Evolutionary conservation across 345 rosid genomes (phyloP).

Genomic region (Sisymbrium altissimum): DNA sequence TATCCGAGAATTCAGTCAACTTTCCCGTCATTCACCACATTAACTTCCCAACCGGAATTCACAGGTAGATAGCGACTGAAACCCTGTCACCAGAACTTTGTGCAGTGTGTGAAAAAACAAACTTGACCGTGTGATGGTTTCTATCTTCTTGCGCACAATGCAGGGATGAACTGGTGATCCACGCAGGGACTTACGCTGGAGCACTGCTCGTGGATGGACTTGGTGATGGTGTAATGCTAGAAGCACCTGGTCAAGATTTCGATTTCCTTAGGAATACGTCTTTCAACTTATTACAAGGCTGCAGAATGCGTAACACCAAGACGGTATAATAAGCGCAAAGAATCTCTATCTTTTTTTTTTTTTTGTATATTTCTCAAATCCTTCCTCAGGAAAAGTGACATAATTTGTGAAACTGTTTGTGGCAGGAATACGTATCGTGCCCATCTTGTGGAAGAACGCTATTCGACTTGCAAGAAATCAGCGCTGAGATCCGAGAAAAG

Average conservation of each 20-base stretch:
- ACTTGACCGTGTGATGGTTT: slow-evolving; percentile 12
- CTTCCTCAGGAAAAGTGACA: background rate
- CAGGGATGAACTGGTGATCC: slow-evolving; percentile 93
- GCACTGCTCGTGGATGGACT: slow-evolving; percentile 95
- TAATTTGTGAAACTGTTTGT: background rate
- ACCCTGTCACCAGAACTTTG: background rate
- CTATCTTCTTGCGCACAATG: slow-evolving; percentile 19
- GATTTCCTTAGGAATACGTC: slow-evolving; percentile 90
- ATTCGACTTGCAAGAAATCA: slow-evolving; percentile 95
- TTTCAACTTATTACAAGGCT: slow-evolving; percentile 92
- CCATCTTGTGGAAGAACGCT: slow-evolving; percentile 98
- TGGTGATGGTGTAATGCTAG: slow-evolving; percentile 87
- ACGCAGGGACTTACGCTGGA: slow-evolving; percentile 82
- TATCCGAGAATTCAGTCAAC: slow-evolving; percentile 55
- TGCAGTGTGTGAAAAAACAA: background rate
- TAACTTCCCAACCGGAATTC: slow-evolving; percentile 61
- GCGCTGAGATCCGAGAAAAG: slow-evolving; percentile 87
- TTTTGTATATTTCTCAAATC: background rate
- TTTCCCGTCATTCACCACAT: slow-evolving; percentile 96
- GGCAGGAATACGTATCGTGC: slow-evolving; percentile 92
- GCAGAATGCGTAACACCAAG: slow-evolving; percentile 98
- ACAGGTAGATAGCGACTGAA: slow-evolving; percentile 49
- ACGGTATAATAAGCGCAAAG: slow-evolving; percentile 59
- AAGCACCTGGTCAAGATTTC: slow-evolving; percentile 82
- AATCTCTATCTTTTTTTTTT: background rate